phyloP scores from a whole-genome alignment of 176 grass and related monocot species.

The Elaeis guineensis region DNA sequence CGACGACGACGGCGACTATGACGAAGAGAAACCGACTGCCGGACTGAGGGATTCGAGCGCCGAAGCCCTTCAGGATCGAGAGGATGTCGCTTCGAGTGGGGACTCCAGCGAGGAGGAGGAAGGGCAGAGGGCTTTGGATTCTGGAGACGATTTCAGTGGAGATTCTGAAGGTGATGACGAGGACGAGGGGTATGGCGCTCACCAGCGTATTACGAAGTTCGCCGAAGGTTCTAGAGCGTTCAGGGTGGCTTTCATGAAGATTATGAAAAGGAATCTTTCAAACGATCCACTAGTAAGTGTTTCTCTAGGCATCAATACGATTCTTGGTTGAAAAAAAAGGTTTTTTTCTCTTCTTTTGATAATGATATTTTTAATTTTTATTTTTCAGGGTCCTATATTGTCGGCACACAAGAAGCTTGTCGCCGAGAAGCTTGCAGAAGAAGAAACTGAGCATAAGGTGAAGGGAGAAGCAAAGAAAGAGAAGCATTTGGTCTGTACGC shows the following conservation, averaged over 20 bases:
- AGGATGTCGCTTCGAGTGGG: not conserved
- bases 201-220: slow-evolving; percentile 45
- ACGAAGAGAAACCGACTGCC: not conserved
- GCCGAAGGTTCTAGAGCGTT: slow-evolving; percentile 76
- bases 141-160: slow-evolving; percentile 22
- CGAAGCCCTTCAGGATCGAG: too few species aligned
- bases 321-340: not conserved
- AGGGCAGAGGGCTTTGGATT: slow-evolving; percentile 12
- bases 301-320: not conserved
- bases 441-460: slow-evolving; percentile 46
- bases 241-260: slow-evolving; percentile 72
- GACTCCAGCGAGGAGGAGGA: slow-evolving; percentile 4
- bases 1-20: slow-evolving; percentile 4
- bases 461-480: slow-evolving; percentile 59
- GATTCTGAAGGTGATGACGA: slow-evolving; percentile 16
- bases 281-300: slow-evolving; percentile 59
- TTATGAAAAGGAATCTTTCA: slow-evolving; percentile 62
- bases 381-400: slow-evolving; percentile 61
- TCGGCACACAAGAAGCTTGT: slow-evolving; percentile 82
- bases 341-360: not conserved
- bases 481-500: slow-evolving; percentile 46
- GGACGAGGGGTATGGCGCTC: slow-evolving; percentile 8
- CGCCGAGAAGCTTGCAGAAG: slow-evolving; percentile 69
- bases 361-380: not conserved
- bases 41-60: too few species aligned